Conservation (phyloP, 1,139 yeast species). For the Nadsonia starkeyi-henricii region DNA sequence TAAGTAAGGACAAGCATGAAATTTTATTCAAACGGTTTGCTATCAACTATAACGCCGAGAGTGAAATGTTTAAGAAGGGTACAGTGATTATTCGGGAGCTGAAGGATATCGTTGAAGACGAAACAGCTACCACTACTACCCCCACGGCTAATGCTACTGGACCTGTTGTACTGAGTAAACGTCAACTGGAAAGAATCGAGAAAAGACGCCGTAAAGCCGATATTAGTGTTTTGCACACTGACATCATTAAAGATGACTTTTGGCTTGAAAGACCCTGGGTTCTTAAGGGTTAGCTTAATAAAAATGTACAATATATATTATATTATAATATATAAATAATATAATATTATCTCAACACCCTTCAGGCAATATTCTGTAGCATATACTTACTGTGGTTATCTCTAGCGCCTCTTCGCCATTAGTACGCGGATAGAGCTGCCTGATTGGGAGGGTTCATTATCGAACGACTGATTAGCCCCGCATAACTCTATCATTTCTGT, state of each 20-base stretch:
- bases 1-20: constrained; percentile 78
- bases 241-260: constrained; percentile 18
- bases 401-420: not conserved
- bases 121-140: not conserved
- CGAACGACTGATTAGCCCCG: too few species aligned
- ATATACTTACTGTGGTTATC: too few species aligned
- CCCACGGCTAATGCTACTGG: constrained; percentile 4
- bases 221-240: constrained; percentile 32
- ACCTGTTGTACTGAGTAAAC: constrained; percentile 19
- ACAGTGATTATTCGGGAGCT: constrained; percentile 52
- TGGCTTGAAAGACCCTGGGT: constrained; percentile 16
- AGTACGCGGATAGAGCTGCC: not conserved
- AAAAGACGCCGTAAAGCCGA: constrained; percentile 38
- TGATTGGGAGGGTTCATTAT: not conserved
- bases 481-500: too few species aligned
- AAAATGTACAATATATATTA: too few species aligned
- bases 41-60: constrained; percentile 81
- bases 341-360: too few species aligned
- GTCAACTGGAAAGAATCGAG: constrained; percentile 38
- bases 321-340: too few species aligned
- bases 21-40: constrained; percentile 64
- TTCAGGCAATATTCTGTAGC: too few species aligned
- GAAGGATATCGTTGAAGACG: constrained; percentile 10
- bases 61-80: constrained; percentile 79
- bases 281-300: constrained; percentile 1